Base-by-base conservation (phyloP, 495 filamentous ascomycete species). In the Hypoxylon subgilvum region DNA sequence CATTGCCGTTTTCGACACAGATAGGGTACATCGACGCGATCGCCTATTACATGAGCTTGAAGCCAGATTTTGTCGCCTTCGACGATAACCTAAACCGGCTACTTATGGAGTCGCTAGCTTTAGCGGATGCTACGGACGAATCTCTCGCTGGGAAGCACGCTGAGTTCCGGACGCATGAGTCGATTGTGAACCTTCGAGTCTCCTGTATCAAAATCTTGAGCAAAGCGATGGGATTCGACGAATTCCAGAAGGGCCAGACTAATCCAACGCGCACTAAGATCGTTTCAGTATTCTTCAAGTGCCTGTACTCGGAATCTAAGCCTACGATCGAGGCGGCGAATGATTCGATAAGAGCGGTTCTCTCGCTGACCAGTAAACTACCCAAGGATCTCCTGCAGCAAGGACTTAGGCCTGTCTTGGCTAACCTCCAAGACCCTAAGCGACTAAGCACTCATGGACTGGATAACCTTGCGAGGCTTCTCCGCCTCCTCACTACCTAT, bases 21-120 rank as follows among this genome's bases (percentile, higher is more conserved):
- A 97, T 99, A 66, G 95, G 94, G 7, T 97, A 93, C 69, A 96
- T 99, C 61, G 94, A 97, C 70, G 95, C 92, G 4, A 91, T 99
- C 61, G 94, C 90, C 0, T 97, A 92, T 70, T 95, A 91, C 71
- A 80, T 99, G 72, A 84, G 86, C 19, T 77, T 97, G 21, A 89
- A 93, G 61, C 84, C 88, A 35, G 87, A 92, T 47, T 91, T 97
- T 45, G 81, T 97, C 16, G 82, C 86, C 10, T 96, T 97, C 69
- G 92, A 96, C 64, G 92, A 97, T 36, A 82, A 90, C 52, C 82
- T 97, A 17, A 95, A 91, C 61, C 84, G 95, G 3, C 76, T 99
- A 35, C 81, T 99, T 59, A 86, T 92, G 79, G 95, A 99, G 70
- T 90, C 93, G 9, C 77, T 97, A 21, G 93, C 91, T 0, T 78